Base-by-base conservation (phyloP, 2,329 filamentous ascomycete species). In the Paracoccidioides brasiliensis region DNA sequence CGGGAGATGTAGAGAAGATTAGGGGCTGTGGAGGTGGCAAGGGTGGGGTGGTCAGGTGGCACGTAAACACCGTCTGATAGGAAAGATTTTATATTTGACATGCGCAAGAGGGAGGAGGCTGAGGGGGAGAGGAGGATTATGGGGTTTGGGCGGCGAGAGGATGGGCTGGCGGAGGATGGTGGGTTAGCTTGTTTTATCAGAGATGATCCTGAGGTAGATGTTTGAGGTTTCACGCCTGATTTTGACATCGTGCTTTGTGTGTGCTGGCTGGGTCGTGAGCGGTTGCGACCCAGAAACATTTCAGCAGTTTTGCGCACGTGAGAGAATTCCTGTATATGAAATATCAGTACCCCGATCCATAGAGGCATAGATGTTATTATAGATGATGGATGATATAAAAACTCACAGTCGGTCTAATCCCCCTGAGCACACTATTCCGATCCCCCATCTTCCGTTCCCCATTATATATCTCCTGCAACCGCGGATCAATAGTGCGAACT, bases 51-150 rank as follows among this genome's bases (percentile, higher is more conserved):
- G 63, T 90, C 86, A 3, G 89, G 80, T 0, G 89, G 88, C 5
- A 84, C 78, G 73, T 91, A 98, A 61, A 85, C 77, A 56, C 90
- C 90, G 56, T 84, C 80, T 69, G 91, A 85, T 61, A 98, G 85
- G 78, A 98, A 97, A 35, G 87, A 84, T 67, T 95, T 94, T 71
- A 94, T 89, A 69, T 98, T 98, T 54, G 88, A 87, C 81, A 97
- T 89, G 69, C 91, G 90, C 41, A 98, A 83, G 51, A 97, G 82
- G 1, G 90, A 94, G 2, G 91, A 96, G 9, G 91, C 93, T 1
- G 91, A 97, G 1, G 93, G 93, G 0, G 93, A 97, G 58, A 98
- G 84, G 33, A 98, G 84, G 69, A 98, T 96, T 72, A 98, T 98
- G 51, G 93, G 93, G 68, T 95, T 79, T 42, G 77, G 76, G 40